Evolutionary conservation across 2,329 filamentous ascomycete species (phyloP).

Genomic region (Phyllosticta citribraziliensis): DNA sequence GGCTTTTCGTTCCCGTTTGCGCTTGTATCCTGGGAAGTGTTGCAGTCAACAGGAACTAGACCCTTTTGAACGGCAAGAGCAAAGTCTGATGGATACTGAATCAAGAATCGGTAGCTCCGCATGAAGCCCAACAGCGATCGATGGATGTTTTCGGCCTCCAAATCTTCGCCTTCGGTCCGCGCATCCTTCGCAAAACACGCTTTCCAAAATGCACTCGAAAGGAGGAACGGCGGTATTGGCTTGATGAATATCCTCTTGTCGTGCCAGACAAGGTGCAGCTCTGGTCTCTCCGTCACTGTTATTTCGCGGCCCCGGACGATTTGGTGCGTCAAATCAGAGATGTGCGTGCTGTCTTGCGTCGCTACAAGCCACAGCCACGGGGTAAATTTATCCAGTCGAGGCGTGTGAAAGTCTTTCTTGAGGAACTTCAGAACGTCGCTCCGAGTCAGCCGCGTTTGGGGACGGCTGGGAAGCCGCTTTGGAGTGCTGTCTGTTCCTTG

Average conservation of each 20-base stretch:
- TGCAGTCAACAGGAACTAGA: not conserved
- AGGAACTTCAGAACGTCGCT: conserved; percentile 39
- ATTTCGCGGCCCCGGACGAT: conserved; percentile 14
- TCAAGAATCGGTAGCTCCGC: conserved; percentile 13
- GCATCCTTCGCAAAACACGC: conserved; percentile 13
- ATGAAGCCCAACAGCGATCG: conserved; percentile 15
- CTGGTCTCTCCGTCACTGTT: conserved; percentile 15
- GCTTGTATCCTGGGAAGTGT: not conserved
- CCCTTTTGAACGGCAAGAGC: conserved; percentile 11
- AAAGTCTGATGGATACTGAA: conserved; percentile 16
- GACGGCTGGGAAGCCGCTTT: conserved; percentile 17
- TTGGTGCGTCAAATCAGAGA: conserved; percentile 15
- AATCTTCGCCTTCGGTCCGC: conserved; percentile 12
- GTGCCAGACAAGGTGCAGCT: conserved; percentile 16
- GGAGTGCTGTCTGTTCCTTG: not conserved
- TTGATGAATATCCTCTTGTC: conserved; percentile 15
- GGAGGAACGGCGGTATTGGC: conserved; percentile 15
- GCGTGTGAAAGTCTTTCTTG: not conserved
- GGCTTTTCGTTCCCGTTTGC: not conserved
- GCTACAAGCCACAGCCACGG: conserved; percentile 2
- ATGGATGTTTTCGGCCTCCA: conserved; percentile 9
- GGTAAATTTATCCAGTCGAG: not conserved
- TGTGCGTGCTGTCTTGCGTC: not conserved
- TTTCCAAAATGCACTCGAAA: conserved; percentile 17
- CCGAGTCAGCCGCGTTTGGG: conserved; percentile 18